phyloP scores from a whole-genome alignment of 2,329 filamentous ascomycete genomes.

The Colletotrichum spaethianum region DNA sequence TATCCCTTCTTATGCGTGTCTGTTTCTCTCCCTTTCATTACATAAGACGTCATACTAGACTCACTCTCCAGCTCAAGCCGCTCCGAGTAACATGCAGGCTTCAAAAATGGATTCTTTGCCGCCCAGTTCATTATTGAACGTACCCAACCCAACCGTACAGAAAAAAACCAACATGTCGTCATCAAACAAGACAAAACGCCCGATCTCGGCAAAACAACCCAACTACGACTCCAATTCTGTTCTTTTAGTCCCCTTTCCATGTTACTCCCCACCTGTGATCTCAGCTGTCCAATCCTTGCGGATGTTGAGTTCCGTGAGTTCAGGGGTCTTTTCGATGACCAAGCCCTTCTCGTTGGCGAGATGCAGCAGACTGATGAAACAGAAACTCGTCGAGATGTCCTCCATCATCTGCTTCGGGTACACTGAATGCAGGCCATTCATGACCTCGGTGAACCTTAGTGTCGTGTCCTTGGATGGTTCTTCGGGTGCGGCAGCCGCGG shows the following conservation, averaged over 20 bases:
- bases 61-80: conserved; percentile 9
- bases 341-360: conserved; percentile 94
- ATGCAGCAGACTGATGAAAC: conserved; percentile 94
- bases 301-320: conserved; percentile 72
- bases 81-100: neutral
- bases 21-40: conserved; percentile 17
- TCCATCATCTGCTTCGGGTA: conserved; percentile 90
- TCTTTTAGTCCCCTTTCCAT: neutral
- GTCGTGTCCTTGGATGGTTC: conserved; percentile 61
- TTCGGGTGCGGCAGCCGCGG: conserved; percentile 48
- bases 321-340: conserved; percentile 76
- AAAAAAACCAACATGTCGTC: conserved; percentile 31
- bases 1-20: neutral
- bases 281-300: conserved; percentile 74
- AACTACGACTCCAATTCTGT: neutral
- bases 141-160: conserved; percentile 8
- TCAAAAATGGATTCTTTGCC: conserved; percentile 14
- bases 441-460: conserved; percentile 90
- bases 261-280: conserved; percentile 59
- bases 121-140: conserved; percentile 27
- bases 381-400: conserved; percentile 93
- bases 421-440: conserved; percentile 88
- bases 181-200: conserved; percentile 28
- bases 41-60: conserved; percentile 20
- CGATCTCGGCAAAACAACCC: neutral